Percentiles rank a stretch among this genome's conserved stretches.
Conservation (phyloP, 1,284 basidiomycete species). For the Ganoderma sp. region DNA sequence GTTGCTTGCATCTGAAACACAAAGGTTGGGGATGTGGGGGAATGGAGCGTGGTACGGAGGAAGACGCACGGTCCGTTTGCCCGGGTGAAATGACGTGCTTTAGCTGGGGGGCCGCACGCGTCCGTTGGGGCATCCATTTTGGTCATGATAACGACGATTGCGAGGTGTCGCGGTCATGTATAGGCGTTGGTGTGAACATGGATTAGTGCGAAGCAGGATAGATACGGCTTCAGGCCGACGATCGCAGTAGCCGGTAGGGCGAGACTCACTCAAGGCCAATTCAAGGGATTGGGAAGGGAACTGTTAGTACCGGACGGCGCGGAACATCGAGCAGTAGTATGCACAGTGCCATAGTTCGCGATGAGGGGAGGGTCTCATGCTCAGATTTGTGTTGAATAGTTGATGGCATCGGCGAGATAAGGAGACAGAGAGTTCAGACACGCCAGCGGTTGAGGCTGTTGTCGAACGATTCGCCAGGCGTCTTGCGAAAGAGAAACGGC, state of each 20-base stretch:
- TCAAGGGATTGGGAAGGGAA: not conserved
- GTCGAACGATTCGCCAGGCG: constrained; percentile 9
- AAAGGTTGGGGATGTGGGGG: not conserved
- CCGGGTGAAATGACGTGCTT: not conserved
- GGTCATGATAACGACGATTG: not conserved
- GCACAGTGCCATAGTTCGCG: not conserved
- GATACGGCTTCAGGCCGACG: not conserved
- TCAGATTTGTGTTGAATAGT: not conserved
- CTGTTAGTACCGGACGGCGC: not conserved
- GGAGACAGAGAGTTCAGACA: not conserved
- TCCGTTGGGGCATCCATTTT: not conserved
- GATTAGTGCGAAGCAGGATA: not conserved
- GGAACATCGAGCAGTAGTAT: not conserved
- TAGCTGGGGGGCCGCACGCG: not conserved
- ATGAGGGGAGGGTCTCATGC: not conserved
- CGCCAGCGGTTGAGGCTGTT: not conserved
- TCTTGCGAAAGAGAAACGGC: not conserved
- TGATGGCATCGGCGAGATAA: not conserved
- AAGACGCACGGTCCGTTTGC: too few species aligned
- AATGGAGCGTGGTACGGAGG: constrained; percentile 2
- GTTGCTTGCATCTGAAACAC: not conserved
- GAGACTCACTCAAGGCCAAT: not conserved
- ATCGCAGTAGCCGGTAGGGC: not conserved
- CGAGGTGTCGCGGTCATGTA: not conserved
- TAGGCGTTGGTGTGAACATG: not conserved